These are phyloP conservation scores for Coniferiporia weirii DNA, from an alignment of 1,284 basidiomycete genomes.

Conservation along the genomic window DNA sequence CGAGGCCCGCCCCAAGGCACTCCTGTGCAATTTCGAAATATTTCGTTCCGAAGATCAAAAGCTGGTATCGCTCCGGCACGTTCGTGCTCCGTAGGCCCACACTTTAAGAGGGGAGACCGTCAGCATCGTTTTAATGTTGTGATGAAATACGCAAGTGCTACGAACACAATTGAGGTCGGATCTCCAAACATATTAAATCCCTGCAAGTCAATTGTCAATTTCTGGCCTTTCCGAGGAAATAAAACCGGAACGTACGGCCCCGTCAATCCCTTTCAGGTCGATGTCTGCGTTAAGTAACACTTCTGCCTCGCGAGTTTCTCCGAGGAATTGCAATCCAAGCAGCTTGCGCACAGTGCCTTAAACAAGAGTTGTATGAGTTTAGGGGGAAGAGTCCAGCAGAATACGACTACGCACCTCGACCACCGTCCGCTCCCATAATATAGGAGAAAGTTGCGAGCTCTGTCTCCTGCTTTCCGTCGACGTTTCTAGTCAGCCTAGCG, in stretches of 20 bases:
- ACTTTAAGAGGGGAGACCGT: neutral
- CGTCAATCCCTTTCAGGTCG: conserved; percentile 2
- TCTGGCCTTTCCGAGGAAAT: neutral
- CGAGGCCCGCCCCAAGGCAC: neutral
- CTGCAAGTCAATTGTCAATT: neutral
- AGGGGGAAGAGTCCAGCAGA: neutral
- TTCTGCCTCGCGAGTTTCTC: conserved; percentile 35
- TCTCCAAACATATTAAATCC: neutral
- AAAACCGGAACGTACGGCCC: neutral
- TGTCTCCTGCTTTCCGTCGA: neutral
- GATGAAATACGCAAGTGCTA: neutral
- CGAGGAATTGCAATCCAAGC: conserved; percentile 39
- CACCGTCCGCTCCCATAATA: conserved; percentile 36
- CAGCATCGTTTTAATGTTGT: neutral
- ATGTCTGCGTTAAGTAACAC: conserved; percentile 7
- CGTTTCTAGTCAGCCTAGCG: neutral
- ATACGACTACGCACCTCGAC: conserved; percentile 24
- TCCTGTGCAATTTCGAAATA: neutral
- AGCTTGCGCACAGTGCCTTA: conserved; percentile 31
- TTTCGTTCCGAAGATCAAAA: neutral
- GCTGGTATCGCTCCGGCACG: neutral
- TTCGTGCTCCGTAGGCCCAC: neutral
- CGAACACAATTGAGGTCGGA: neutral
- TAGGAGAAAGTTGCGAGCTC: conserved; percentile 11
- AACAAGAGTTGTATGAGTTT: neutral